Conservation (phyloP, 352 stramenopile genomes). For the Blastocystis hominis region DNA sequence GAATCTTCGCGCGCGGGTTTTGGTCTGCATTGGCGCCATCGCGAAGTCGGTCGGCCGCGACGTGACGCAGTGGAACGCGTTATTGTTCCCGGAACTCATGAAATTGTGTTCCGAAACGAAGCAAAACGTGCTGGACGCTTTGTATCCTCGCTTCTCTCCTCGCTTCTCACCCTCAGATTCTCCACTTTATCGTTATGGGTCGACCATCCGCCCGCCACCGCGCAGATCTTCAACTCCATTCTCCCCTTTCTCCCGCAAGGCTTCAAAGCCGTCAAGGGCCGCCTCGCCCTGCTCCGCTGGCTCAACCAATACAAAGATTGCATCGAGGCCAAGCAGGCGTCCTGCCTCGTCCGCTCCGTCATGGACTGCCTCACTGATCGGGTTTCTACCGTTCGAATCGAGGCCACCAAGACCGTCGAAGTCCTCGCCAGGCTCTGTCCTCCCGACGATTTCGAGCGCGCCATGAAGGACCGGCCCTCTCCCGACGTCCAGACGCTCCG, state of each 20-base stretch:
- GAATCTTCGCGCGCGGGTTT: constrained; percentile 23
- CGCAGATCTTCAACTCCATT: not conserved
- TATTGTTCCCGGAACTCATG: constrained; percentile 3
- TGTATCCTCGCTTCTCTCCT: not conserved
- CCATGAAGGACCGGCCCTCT: constrained; percentile 4
- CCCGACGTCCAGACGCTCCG: not conserved
- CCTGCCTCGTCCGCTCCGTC: not conserved
- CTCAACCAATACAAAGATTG: not conserved
- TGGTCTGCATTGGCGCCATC: not conserved
- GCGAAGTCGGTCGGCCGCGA: not conserved
- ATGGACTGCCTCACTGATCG: constrained; percentile 39
- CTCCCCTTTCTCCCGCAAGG: not conserved
- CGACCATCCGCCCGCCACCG: not conserved
- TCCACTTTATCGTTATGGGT: not conserved
- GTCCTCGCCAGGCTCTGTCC: not conserved
- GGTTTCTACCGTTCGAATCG: not conserved
- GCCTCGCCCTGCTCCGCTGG: not conserved
- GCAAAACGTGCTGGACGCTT: not conserved
- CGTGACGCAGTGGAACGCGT: not conserved
- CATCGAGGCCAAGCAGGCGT: not conserved
- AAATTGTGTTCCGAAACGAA: not conserved
- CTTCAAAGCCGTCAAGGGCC: not conserved
- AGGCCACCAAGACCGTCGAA: not conserved
- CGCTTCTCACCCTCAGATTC: not conserved
- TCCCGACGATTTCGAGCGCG: not conserved